phyloP scores from a whole-genome alignment of 2,329 filamentous ascomycete genomes.

The Clarireedia homoeocarpa region DNA sequence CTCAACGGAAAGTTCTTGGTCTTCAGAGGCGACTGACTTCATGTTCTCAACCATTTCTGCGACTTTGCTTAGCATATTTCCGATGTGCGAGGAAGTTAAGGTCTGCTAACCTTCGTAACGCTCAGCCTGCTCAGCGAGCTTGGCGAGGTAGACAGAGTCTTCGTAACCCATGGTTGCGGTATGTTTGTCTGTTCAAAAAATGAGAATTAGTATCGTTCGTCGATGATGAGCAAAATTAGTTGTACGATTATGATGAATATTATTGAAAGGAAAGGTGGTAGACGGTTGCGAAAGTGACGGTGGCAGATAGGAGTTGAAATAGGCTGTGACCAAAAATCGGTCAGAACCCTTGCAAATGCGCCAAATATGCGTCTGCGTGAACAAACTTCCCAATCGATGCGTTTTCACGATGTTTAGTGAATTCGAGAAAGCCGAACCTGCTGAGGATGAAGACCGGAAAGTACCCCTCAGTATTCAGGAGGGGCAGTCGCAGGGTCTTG shows the following conservation, averaged over 20 bases:
- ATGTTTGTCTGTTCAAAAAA: slow-evolving; percentile 17
- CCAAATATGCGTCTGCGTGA: not conserved
- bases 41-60: slow-evolving; percentile 99
- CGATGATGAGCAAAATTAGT: too few relatives aligned
- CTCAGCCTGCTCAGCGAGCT: slow-evolving; percentile 99
- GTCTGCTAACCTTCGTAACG: slow-evolving; percentile 91
- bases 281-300: not conserved
- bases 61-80: slow-evolving; percentile 15
- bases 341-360: slow-evolving; percentile 3
- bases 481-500: slow-evolving; percentile 19
- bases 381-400: slow-evolving; percentile 1
- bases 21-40: slow-evolving; percentile 98
- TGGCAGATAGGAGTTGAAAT: not conserved
- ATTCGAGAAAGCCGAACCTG: not conserved
- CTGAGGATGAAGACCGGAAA: not conserved
- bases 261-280: not conserved
- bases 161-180: slow-evolving; percentile 90
- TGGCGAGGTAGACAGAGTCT: slow-evolving; percentile 99
- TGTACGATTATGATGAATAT: not conserved
- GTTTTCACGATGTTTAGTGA: not conserved
- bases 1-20: slow-evolving; percentile 78
- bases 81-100: not conserved
- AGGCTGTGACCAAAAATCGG: slow-evolving; percentile 3
- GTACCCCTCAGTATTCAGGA: slow-evolving; percentile 24
- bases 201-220: slow-evolving; percentile 1